phyloP scores from a whole-genome alignment of 176 grass and related monocot species.

The Avena eriantha region DNA sequence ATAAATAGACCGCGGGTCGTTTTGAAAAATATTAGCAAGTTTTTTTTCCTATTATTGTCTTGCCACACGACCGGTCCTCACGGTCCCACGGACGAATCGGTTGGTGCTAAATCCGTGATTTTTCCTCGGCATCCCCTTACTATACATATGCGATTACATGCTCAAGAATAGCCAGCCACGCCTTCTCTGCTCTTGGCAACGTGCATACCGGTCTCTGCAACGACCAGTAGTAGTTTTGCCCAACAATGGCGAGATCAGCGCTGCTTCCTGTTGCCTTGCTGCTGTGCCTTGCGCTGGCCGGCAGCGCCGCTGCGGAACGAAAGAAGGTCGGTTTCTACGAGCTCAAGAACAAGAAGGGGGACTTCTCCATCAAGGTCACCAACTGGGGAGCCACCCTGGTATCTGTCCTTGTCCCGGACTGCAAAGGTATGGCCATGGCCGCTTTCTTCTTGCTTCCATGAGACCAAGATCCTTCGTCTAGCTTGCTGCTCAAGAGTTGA shows the following conservation, averaged over 20 bases:
- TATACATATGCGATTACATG: background rate
- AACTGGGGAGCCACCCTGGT: slow-evolving; percentile 79
- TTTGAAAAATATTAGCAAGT: too few relatives aligned
- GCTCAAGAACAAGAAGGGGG: slow-evolving; percentile 57
- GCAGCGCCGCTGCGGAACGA: slow-evolving; percentile 21
- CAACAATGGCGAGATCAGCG: slow-evolving; percentile 57
- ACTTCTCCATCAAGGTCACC: slow-evolving; percentile 82
- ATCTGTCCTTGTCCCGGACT: slow-evolving; percentile 71
- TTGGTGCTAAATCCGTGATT: too few relatives aligned
- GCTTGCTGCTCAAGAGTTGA: background rate
- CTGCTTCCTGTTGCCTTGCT: slow-evolving; percentile 32
- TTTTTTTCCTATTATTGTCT: too few relatives aligned
- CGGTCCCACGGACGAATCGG: too few relatives aligned
- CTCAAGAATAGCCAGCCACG: background rate
- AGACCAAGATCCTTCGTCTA: background rate
- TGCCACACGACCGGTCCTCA: too few relatives aligned
- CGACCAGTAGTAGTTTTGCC: background rate
- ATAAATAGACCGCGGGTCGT: too few relatives aligned
- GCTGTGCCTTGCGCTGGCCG: slow-evolving; percentile 49
- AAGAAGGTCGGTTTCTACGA: slow-evolving; percentile 69
- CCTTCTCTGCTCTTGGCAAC: background rate
- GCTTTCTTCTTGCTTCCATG: background rate
- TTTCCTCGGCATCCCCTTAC: background rate
- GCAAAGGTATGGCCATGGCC: slow-evolving; percentile 45
- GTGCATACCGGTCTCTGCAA: background rate